phyloP scores from a whole-genome alignment of 2,329 filamentous ascomycete species.

The Mariannaea sp. region DNA sequence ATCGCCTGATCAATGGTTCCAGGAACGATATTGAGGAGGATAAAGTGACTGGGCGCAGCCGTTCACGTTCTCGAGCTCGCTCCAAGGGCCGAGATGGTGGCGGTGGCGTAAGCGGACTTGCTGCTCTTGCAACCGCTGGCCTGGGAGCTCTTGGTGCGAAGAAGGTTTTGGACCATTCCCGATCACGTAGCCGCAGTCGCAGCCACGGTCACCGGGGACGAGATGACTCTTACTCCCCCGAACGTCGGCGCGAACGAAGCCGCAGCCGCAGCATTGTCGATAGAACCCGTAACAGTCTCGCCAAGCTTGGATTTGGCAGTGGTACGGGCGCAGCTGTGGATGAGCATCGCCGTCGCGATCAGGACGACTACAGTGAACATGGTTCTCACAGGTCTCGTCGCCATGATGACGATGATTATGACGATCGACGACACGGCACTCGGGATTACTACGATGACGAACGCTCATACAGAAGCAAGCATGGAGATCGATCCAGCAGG shows the following conservation, averaged over 20 bases:
- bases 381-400: slow-evolving; percentile 46
- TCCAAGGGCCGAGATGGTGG: slow-evolving; percentile 54
- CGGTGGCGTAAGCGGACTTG: slow-evolving; percentile 55
- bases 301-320: slow-evolving; percentile 64
- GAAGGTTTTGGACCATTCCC: slow-evolving; percentile 61
- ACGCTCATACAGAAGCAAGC: slow-evolving; percentile 48
- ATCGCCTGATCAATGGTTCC: slow-evolving; percentile 82
- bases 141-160: slow-evolving; percentile 65
- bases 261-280: slow-evolving; percentile 71
- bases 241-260: slow-evolving; percentile 52
- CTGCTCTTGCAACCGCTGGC: slow-evolving; percentile 66
- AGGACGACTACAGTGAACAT: slow-evolving; percentile 52
- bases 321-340: slow-evolving; percentile 47
- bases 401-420: slow-evolving; percentile 53
- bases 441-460: slow-evolving; percentile 55
- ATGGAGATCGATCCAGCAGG: slow-evolving; percentile 44
- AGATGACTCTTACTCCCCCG: slow-evolving; percentile 50
- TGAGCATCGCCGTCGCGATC: slow-evolving; percentile 47
- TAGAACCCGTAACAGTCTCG: slow-evolving; percentile 63
- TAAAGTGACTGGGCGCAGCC: slow-evolving; percentile 64
- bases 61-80: slow-evolving; percentile 69
- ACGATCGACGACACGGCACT: slow-evolving; percentile 47
- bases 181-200: slow-evolving; percentile 56
- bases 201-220: slow-evolving; percentile 61
- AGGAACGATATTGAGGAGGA: slow-evolving; percentile 68